Evolutionary conservation across 805 yeast genomes (phyloP).

Genomic region (Saturnispora ahearnii): DNA sequence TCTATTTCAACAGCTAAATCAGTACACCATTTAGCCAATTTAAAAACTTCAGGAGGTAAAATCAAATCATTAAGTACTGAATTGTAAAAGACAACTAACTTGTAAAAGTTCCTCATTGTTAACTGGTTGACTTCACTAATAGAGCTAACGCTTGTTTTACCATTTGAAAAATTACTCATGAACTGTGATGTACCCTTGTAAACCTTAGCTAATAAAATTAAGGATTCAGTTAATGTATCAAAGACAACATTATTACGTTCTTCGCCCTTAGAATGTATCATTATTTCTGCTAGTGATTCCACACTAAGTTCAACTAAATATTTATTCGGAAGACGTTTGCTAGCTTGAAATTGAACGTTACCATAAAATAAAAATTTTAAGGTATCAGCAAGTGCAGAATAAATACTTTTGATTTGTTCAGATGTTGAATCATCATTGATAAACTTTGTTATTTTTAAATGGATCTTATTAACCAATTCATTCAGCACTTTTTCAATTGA

Average conservation of each 20-base stretch:
- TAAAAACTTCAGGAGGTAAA: conserved; percentile 52
- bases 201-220: conserved; percentile 52
- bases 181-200: conserved; percentile 45
- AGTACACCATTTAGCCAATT: conserved; percentile 63
- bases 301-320: conserved; percentile 53
- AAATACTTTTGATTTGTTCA: neutral
- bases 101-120: conserved; percentile 54
- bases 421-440: conserved; percentile 1
- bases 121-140: conserved; percentile 53
- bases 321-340: conserved; percentile 51
- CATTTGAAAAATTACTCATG: conserved; percentile 30
- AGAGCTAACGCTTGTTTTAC: neutral
- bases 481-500: neutral
- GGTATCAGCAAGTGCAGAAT: neutral
- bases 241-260: conserved; percentile 49
- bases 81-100: conserved; percentile 56
- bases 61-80: conserved; percentile 55
- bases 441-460: neutral
- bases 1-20: conserved; percentile 52
- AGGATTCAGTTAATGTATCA: conserved; percentile 47
- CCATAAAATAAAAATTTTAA: conserved; percentile 8
- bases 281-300: conserved; percentile 48
- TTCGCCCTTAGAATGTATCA: conserved; percentile 54
- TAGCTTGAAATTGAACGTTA: conserved; percentile 39
- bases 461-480: neutral